Base-by-base conservation (phyloP, 192 early-diverging fungal species). In the Coemansia asiatica region DNA sequence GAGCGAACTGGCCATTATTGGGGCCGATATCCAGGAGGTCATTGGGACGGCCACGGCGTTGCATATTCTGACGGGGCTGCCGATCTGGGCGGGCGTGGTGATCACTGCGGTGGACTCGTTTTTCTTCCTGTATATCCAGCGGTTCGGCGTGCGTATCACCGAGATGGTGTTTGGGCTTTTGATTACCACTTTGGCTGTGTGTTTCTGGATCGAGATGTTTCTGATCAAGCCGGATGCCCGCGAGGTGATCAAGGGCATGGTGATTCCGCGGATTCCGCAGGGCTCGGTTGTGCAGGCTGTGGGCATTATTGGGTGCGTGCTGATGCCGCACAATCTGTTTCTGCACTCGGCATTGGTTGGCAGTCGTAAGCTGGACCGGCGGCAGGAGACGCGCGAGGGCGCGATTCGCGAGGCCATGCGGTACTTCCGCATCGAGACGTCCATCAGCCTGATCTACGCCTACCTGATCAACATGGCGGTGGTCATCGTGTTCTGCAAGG, bases 241-340 rank as follows among this genome's bases (percentile, higher is more conserved):
- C 29, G 74, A 78, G 35, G 81, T 90, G 25, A 12, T 88, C 18
- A 74, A 80, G 61, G 89, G 89, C 29, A 87, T 90, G 48, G 55
- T 86, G 22, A 64, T 88, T 10, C 89, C 89, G 23, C 70, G 65
- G 25, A 85, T 90, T 18, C 89, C 89, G 18, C 47, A 65, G 23
- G 78, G 73, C 40, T 75, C 89, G 22, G 70, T 82, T 2, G 85
- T 89, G 8, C 87, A 90, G 70, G 87, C 87, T 2, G 87, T 89
- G 40, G 89, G 87, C 10, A 86, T 90, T 61, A 53, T 90, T 31
- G 89, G 89, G 1, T 85, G 83, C 55, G 85, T 90, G 3, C 80
- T 90, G 51, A 96, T 96, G 94, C 94, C 94, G 6, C 94, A 96
- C 78, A 93, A 95, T 68, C 82, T 96, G 55, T 96, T 86, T 69